These are phyloP conservation scores for Calonectria honghensis DNA, from an alignment of 2,329 filamentous ascomycete species.

Conservation along the genomic window DNA sequence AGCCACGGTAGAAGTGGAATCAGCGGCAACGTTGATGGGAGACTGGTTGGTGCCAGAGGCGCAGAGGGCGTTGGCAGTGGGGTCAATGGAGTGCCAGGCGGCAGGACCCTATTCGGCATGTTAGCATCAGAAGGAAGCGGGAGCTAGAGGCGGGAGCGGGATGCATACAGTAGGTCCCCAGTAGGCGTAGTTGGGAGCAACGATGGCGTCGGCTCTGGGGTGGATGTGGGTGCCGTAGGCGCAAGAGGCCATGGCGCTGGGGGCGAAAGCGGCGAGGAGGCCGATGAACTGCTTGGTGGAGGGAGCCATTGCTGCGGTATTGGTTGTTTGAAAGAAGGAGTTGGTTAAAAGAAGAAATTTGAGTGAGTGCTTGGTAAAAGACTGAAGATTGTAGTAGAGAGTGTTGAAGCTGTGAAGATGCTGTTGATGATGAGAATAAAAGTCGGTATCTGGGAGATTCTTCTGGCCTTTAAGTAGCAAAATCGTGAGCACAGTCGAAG, in stretches of 20 bases:
- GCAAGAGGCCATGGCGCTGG: constrained; percentile 58
- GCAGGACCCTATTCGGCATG: constrained; percentile 64
- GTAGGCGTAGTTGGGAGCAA: constrained; percentile 52
- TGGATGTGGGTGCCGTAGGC: constrained; percentile 63
- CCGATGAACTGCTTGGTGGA: constrained; percentile 37
- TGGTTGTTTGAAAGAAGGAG: neutral
- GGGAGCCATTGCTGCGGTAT: neutral
- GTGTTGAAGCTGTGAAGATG: constrained; percentile 1
- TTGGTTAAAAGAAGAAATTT: neutral
- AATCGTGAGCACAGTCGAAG: neutral
- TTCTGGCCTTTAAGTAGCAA: neutral
- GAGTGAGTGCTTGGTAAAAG: neutral
- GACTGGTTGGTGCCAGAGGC: constrained; percentile 71
- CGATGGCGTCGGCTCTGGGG: constrained; percentile 55
- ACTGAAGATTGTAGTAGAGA: neutral
- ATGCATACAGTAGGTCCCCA: too few species aligned
- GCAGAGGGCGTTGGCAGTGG: constrained; percentile 66
- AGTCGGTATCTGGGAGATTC: neutral
- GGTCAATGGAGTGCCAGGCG: constrained; percentile 69
- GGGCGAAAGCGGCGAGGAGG: constrained; percentile 46
- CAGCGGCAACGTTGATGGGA: constrained; percentile 70
- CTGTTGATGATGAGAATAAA: constrained; percentile 7
- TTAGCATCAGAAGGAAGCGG: neutral
- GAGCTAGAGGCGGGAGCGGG: neutral
- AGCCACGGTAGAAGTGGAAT: constrained; percentile 53